Evolutionary conservation across 371 early-diverging fungal genomes (phyloP).

Genomic region (Mortierella sp.): DNA sequence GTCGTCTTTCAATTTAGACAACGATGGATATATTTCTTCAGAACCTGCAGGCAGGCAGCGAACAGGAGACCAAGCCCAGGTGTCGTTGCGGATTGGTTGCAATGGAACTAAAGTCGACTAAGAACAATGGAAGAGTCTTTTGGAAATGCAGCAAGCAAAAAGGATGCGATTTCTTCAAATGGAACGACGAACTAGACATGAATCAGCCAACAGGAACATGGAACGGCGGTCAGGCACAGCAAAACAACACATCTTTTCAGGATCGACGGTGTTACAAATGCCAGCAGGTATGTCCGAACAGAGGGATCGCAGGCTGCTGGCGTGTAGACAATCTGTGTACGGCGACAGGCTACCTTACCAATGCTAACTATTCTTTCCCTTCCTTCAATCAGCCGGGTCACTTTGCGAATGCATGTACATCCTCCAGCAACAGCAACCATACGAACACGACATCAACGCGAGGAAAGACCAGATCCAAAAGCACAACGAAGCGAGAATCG

Average conservation of each 20-base stretch:
- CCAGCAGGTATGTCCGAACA: slow-evolving; percentile 15
- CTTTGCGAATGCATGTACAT: slow-evolving; percentile 29
- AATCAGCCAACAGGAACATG: slow-evolving; percentile 8
- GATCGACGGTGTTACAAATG: slow-evolving; percentile 32
- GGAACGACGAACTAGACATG: slow-evolving; percentile 59
- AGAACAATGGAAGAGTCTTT: slow-evolving; percentile 60
- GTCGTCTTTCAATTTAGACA: slow-evolving; percentile 3
- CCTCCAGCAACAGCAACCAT: neutral
- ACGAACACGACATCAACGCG: neutral
- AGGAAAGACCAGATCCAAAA: neutral
- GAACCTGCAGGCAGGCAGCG: slow-evolving; percentile 15
- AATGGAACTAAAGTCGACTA: slow-evolving; percentile 46
- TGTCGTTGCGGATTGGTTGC: slow-evolving; percentile 68
- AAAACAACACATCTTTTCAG: neutral
- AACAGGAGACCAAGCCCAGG: slow-evolving; percentile 31
- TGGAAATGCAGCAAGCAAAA: slow-evolving; percentile 59
- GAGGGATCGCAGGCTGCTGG: neutral
- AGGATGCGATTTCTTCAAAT: slow-evolving; percentile 67
- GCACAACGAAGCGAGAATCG: neutral
- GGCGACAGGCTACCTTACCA: neutral
- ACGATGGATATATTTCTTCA: slow-evolving; percentile 21
- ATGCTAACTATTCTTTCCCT: neutral
- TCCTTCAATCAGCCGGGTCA: slow-evolving; percentile 19
- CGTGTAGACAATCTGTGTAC: neutral
- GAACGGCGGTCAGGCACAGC: slow-evolving; percentile 11